Base-by-base conservation (phyloP, 805 yeast genomes). In the Lipomyces japonicus region DNA sequence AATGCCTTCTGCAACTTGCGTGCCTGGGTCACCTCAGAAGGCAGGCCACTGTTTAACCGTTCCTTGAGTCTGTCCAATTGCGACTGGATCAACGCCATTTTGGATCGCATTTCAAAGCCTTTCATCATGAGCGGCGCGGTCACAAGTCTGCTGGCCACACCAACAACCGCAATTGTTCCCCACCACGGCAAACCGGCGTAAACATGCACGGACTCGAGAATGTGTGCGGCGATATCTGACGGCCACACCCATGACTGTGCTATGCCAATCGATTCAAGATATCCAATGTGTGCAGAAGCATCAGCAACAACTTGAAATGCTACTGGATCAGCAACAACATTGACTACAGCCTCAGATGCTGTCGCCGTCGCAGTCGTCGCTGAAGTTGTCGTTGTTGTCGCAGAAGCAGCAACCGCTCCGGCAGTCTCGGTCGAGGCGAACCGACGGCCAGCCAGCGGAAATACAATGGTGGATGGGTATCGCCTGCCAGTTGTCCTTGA, bases 121-220 rank as follows among this genome's bases (percentile, higher is more conserved):
- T 82, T 83, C 61, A 87, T 75, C 64, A 86, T 87, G 19, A 91
- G 67, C 22, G 97, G 97, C 64, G 91, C 80, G 73, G 91, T 68
- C 3, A 77, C 53, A 4, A 80, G 63, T 66, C 97, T 78, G 30
- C 84, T 75, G 12, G 81, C 79, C 14, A 90, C 59, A 0, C 97
- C 85, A 3, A 86, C 81, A 3, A 77, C 71, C 5, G 82, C 74
- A 61, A 93, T 93, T 1, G 96, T 80, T 10, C 84, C 88, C 97
- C 97, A 93, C 98, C 98, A 93, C 35, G 97, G 97, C 57, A 89
- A 65, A 0, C 97, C 97, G 0, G 90, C 76, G 64, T 80, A 80
- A 7, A 88, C 95, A 63, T 93, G 96, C 5, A 82, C 79, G 39
- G 73, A 67, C 67, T 93, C 98, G 59, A 93, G 69, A n/a, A 80